phyloP scores from a whole-genome alignment of 1,284 basidiomycete species.

The Ustilago trichophora region DNA sequence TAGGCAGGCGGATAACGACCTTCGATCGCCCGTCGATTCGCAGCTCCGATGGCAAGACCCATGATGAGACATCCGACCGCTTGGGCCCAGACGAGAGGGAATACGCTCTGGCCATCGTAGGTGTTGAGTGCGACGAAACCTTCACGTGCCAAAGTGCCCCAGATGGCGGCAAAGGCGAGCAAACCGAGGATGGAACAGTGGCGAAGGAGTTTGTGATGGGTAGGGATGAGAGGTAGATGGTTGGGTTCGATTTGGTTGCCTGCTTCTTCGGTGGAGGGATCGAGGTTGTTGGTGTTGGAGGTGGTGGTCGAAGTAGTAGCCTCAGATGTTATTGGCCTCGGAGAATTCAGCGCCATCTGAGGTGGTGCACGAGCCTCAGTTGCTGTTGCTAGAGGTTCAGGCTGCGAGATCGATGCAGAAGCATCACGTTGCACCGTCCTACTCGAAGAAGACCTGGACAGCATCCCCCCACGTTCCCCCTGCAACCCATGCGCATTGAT shows the following conservation, averaged over 20 bases:
- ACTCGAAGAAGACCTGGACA: conserved; percentile 11
- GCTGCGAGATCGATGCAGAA: neutral
- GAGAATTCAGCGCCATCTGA: too few relatives aligned
- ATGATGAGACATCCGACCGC: conserved; percentile 89
- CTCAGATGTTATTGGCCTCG: too few relatives aligned
- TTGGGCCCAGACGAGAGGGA: conserved; percentile 86
- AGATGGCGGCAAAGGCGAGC: conserved; percentile 65
- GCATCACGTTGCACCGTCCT: conserved; percentile 6
- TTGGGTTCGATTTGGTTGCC: conserved; percentile 18
- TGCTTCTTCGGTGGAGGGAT: neutral
- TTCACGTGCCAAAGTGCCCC: conserved; percentile 67
- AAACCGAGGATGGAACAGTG: conserved; percentile 58
- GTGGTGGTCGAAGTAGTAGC: too few relatives aligned
- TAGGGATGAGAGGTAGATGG: neutral
- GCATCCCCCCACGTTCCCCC: neutral
- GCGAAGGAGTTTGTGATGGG: conserved; percentile 15
- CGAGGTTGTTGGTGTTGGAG: conserved; percentile 7
- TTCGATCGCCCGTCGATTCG: conserved; percentile 51
- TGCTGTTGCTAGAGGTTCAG: neutral
- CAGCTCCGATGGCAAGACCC: conserved; percentile 68
- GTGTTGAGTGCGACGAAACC: conserved; percentile 68
- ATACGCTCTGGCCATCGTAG: conserved; percentile 80
- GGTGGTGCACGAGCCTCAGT: too few relatives aligned
- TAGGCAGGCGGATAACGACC: conserved; percentile 72
- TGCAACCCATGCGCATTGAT: conserved; percentile 7